A percentile compares a stretch with the other conserved stretches of the same genome.
These are phyloP conservation scores for Heracleum sosnowskyi DNA, from an alignment of 129 eudicot genomes.

Conservation along the genomic window DNA sequence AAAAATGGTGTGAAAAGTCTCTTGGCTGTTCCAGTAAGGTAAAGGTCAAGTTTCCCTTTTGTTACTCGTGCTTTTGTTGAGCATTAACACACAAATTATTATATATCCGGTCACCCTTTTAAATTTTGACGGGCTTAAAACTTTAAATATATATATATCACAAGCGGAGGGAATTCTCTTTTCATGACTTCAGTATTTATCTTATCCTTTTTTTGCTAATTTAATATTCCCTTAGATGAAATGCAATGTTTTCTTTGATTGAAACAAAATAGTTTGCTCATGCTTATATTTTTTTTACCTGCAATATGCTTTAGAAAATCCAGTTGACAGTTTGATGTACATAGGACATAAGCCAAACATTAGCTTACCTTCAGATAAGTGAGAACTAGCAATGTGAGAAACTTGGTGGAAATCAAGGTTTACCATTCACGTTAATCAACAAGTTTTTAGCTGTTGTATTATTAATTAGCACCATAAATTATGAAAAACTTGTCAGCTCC, in stretches of 20 bases:
- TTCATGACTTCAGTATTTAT: neutral
- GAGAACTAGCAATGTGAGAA: neutral
- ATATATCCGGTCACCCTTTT: neutral
- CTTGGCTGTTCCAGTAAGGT: conserved; percentile 94
- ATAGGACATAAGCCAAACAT: neutral
- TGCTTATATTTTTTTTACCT: neutral
- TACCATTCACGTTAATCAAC: neutral
- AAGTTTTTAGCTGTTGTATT: neutral
- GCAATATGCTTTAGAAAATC: neutral
- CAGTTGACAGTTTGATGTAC: neutral
- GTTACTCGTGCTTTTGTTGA: neutral
- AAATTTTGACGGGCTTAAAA: neutral
- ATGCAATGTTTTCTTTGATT: neutral
- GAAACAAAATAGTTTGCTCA: neutral
- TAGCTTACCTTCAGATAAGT: neutral
- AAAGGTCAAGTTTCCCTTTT: conserved; percentile 2
- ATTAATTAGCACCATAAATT: neutral
- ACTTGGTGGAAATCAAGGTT: neutral
- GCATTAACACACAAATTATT: neutral
- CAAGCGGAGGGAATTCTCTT: neutral
- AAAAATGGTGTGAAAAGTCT: conserved; percentile 77
- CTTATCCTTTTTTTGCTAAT: neutral
- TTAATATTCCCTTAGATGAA: neutral
- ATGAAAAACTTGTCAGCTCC: neutral
- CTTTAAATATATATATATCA: neutral